A percentile compares a stretch with the other conserved stretches of the same genome.
phyloP scores from a whole-genome alignment of 1,139 yeast genomes.

The Suhomyces anneliseae region DNA sequence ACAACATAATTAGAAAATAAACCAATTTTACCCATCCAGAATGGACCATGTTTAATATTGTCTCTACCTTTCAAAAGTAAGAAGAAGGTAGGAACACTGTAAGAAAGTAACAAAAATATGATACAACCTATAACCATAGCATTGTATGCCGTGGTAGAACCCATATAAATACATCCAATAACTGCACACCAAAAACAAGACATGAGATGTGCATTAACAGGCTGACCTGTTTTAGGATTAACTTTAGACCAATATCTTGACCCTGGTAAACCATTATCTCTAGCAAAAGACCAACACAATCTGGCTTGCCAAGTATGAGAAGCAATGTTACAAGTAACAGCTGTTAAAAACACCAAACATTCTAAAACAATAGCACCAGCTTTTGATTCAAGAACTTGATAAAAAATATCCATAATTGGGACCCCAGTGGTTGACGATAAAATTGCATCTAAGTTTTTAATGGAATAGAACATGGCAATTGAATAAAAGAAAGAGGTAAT shows the following conservation, averaged over 20 bases:
- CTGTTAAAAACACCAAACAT: constrained; percentile 36
- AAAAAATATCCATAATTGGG: constrained; percentile 43
- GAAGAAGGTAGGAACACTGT: constrained; percentile 34
- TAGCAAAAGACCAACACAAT: constrained; percentile 32
- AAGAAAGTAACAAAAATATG: constrained; percentile 35
- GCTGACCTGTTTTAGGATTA: constrained; percentile 32
- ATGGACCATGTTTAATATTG: constrained; percentile 39
- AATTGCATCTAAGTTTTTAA: constrained; percentile 33
- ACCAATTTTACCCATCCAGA: constrained; percentile 49
- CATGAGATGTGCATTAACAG: constrained; percentile 38
- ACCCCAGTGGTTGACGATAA: constrained; percentile 34
- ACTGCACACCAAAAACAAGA: constrained; percentile 37
- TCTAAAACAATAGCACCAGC: constrained; percentile 43
- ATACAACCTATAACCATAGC: constrained; percentile 42
- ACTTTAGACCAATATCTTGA: constrained; percentile 36
- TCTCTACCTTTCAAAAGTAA: constrained; percentile 37
- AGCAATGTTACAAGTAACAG: constrained; percentile 43
- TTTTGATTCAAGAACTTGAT: constrained; percentile 36
- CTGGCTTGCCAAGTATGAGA: constrained; percentile 46
- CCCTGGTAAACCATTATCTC: constrained; percentile 45
- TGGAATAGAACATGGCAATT: constrained; percentile 45
- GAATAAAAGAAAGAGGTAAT: constrained; percentile 41
- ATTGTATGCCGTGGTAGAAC: constrained; percentile 43
- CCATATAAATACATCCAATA: constrained; percentile 43
- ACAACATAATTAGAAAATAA: constrained; percentile 23